Conservation (phyloP, 1,284 basidiomycete species). For the Gymnopus androsaceus region DNA sequence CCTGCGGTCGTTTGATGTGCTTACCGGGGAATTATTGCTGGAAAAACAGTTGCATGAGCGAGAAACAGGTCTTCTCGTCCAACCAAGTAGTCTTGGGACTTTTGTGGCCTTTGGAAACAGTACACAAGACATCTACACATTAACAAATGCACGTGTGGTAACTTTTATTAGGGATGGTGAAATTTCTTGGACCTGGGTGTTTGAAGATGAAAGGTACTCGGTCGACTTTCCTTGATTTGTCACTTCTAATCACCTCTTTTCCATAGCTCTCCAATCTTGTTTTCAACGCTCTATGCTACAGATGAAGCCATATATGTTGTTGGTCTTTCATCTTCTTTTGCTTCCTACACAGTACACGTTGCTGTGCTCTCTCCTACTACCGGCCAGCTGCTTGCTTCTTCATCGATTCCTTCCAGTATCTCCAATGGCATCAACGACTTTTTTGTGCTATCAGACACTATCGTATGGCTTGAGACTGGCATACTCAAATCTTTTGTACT, state of each 20-base stretch:
- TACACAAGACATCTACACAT: conserved; percentile 44
- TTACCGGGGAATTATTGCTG: conserved; percentile 68
- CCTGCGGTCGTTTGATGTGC: conserved; percentile 69
- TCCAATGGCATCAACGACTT: conserved; percentile 47
- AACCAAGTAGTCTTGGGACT: conserved; percentile 47
- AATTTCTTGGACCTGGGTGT: conserved; percentile 65
- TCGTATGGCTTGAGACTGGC: conserved; percentile 73
- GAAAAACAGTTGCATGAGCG: conserved; percentile 64
- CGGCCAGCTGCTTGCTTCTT: conserved; percentile 54
- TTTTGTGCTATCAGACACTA: conserved; percentile 35
- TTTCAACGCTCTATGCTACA: conserved; percentile 61
- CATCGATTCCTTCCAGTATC: conserved; percentile 62
- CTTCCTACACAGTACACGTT: conserved; percentile 67
- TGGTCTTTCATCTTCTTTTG: conserved; percentile 65
- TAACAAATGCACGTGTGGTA: conserved; percentile 64
- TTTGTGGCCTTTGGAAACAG: conserved; percentile 37
- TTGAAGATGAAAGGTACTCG: conserved; percentile 62
- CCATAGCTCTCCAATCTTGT: conserved; percentile 62
- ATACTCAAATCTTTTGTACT: conserved; percentile 55
- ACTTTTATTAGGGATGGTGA: conserved; percentile 53
- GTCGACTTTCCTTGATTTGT: conserved; percentile 12
- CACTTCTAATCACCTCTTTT: neutral
- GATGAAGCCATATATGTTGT: conserved; percentile 62
- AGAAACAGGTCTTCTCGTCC: conserved; percentile 44
- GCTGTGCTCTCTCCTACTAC: conserved; percentile 57